Conservation (phyloP, 139 green algal genomes). For the Dunaliella primolecta region DNA sequence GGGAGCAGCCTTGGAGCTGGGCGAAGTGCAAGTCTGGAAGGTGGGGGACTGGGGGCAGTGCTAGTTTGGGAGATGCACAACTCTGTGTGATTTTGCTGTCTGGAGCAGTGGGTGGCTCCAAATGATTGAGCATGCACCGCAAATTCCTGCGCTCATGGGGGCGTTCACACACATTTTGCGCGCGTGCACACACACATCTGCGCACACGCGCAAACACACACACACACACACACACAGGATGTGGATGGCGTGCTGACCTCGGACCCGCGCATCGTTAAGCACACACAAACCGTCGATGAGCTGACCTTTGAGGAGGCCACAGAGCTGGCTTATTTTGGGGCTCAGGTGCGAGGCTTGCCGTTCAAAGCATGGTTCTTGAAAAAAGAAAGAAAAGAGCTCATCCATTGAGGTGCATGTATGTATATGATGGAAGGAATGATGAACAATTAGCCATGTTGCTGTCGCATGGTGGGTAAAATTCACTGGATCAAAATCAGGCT, state of each 20-base stretch:
- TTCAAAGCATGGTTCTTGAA: no score
- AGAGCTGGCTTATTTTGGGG: conserved; percentile 97
- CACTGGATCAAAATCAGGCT: no score
- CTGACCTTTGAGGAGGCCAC: conserved; percentile 98
- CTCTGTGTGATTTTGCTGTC: no score
- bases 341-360: conserved; percentile 52
- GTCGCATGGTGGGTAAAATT: no score
- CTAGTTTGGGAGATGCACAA: no score
- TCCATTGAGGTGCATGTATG: background rate
- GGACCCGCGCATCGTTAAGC: conserved; percentile 83
- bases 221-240: background rate
- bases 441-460: no score
- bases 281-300: conserved; percentile 73
- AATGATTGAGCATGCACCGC: no score
- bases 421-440: no score
- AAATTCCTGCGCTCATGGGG: no score
- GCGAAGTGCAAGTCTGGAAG: conserved; percentile 39
- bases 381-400: no score
- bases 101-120: background rate
- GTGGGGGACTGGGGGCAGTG: background rate
- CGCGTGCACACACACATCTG: no score
- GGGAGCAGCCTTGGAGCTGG: conserved; percentile 60
- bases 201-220: no score
- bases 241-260: conserved; percentile 85
- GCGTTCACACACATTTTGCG: background rate